These are phyloP conservation scores for Xerocomus spinulosus DNA, from an alignment of 768 basidiomycete species.

Conservation along the genomic window DNA sequence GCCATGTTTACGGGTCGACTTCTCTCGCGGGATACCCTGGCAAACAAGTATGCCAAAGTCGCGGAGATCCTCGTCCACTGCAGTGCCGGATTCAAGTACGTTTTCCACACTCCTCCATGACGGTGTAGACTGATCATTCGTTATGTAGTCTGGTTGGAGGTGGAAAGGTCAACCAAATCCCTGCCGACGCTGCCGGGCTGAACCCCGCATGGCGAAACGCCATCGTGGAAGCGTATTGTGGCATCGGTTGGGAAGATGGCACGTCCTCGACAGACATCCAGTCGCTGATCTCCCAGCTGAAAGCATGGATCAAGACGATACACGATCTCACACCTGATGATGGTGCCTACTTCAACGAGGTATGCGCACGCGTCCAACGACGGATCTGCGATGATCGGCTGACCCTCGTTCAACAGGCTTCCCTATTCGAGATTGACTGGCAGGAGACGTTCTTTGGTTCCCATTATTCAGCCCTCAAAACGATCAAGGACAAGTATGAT, in stretches of 20 bases:
- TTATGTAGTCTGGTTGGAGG: constrained; percentile 37
- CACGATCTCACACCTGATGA: constrained; percentile 30
- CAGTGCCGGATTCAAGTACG: constrained; percentile 3
- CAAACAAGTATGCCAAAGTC: constrained; percentile 3
- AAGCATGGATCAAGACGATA: constrained; percentile 20
- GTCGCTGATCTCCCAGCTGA: constrained; percentile 6
- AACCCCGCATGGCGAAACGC: constrained; percentile 47
- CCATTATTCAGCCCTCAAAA: constrained; percentile 37
- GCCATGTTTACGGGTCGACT: constrained; percentile 5
- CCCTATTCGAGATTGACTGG: constrained; percentile 37
- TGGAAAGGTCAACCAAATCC: constrained; percentile 36
- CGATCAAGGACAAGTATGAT: constrained; percentile 35
- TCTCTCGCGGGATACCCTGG: constrained; percentile 10
- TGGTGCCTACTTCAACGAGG: constrained; percentile 49
- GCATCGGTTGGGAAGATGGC: constrained; percentile 20
- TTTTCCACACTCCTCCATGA: not conserved
- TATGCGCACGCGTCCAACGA: constrained; percentile 6
- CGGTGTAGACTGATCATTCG: not conserved
- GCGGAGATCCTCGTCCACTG: constrained; percentile 8
- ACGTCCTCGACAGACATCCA: constrained; percentile 13
- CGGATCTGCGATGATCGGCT: not conserved
- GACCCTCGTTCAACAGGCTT: constrained; percentile 31
- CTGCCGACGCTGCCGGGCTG: constrained; percentile 37
- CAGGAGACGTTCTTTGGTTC: constrained; percentile 43
- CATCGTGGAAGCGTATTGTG: constrained; percentile 29